Conservation (phyloP, 768 basidiomycete genomes). For the Astraeus odoratus region DNA sequence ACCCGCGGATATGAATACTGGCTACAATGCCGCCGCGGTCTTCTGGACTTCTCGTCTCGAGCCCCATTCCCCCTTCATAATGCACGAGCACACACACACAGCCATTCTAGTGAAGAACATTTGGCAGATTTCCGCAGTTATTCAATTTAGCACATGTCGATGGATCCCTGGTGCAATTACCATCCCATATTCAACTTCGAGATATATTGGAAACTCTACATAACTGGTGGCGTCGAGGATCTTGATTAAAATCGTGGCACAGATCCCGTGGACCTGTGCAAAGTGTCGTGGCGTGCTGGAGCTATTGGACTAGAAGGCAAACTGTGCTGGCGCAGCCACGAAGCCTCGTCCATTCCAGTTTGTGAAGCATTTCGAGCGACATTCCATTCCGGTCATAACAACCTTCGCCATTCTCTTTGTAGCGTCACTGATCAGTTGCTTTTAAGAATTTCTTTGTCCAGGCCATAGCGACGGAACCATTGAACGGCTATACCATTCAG, state of each 20-base stretch:
- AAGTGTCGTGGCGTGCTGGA: background rate
- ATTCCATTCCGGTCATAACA: background rate
- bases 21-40: conserved; percentile 9
- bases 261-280: too few relatives aligned
- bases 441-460: background rate
- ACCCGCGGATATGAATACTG: conserved; percentile 22
- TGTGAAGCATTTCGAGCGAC: background rate
- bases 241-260: too few relatives aligned
- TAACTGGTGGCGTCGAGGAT: background rate
- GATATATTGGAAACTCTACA: too few relatives aligned
- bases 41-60: conserved; percentile 10
- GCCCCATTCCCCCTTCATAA: conserved; percentile 13
- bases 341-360: background rate
- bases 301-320: background rate
- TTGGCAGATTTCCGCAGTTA: background rate
- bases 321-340: background rate
- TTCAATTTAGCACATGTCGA: background rate
- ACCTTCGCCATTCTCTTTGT: background rate
- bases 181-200: too few relatives aligned
- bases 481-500: conserved; percentile 3
- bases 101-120: background rate
- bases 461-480: background rate
- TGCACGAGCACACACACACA: conserved; percentile 13
- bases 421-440: background rate
- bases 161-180: background rate